Evolutionary conservation across 331 rosid species (phyloP), one percentile per base, ranked within the genome.

Genomic region (Dryas integrifolia): DNA sequence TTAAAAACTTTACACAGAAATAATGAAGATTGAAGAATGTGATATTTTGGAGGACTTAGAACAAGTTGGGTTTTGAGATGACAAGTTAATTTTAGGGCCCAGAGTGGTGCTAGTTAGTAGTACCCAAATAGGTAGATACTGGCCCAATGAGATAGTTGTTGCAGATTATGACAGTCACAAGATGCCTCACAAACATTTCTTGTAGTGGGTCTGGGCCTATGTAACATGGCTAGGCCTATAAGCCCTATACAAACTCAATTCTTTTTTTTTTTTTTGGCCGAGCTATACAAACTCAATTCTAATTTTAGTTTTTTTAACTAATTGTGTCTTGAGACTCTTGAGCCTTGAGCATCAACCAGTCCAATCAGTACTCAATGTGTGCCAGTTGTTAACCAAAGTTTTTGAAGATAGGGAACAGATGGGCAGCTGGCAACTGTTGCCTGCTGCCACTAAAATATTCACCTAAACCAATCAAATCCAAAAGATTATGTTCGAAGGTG

Each of bases 311-410:
- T n/a, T 55, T 50, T 11, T 6, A 45, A 40, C 14, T 70, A 52
- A 38, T 45, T 26, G 48, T 35, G 21, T 21, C 21, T 21, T 21
- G 21, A 21, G 21, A 21, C 21, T 21, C 18, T 18, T 18, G 18
- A 18, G 18, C 18, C 24, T 12, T 72, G 69, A 49, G 41, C 75
- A 61, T 16, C 67, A 45, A 16, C 79, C 72, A 61, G 68, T 69
- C 79, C 66, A 55, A 58, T 60, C 69, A 62, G 18, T 45, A 7
- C 24, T 30, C 57, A 26, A 10, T 49, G 39, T 13, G 45, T 39
- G 8, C 52, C 7, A 59, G 53, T 38, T 26, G 76, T 43, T 44
- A 11, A 56, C 44, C 24, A 0, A 0, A 41, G 43, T 45, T 57
- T 47, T 16, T 41, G 12, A 61, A 48, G 66, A 46, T 38, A n/a